Base-by-base conservation (phyloP, 768 basidiomycete species). In the Candolleomyces aberdarensis region DNA sequence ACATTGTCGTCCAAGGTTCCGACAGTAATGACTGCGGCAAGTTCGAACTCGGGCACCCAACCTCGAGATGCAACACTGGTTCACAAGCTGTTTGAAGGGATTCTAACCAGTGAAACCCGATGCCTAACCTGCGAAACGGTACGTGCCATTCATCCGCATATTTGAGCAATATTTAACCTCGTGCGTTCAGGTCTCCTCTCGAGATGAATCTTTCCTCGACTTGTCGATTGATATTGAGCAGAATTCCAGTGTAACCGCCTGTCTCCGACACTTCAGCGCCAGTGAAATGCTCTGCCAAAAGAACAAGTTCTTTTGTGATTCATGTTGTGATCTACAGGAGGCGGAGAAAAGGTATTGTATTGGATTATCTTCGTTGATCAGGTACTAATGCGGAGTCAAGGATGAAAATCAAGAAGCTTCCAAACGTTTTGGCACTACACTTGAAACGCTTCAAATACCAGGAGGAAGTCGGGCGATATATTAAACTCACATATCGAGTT, bases 191-290 rank as follows among this genome's bases (percentile, higher is more conserved):
- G 86, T 92, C 5, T 94, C 94, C 7, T 91, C 94, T 10, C 88
- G 97, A 19, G 96, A 98, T 69, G 97, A 99, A 74, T 86, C 89
- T 10, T 99, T 99, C 76, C 83, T 99, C 58, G 97, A 99, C 76
- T 82, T 99, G n/a, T 98, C 96, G 5, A 94, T 99, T 74, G 97
- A 99, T 72, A 98, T 99, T 66, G 96, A 98, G 72, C 94, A 97
- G 73, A 97, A 98, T 74, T 92, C 95, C 3, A 96, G 94, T 64
- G 88, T 99, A 57, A 96, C 96, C 1, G 91, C 96, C 7, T 99
- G 97, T 72, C 84, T 99, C 40, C 85, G 94, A 50, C 94, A 96
- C 70, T 99, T 99, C 72, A 96, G 94, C 69, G 96, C 95, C 44
- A 93, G 91, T 69, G 97, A 99, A 75, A 99, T 98, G 96, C 84